Evolutionary conservation across 2,329 filamentous ascomycete species (phyloP).

Genomic region (Talaromyces sp.): DNA sequence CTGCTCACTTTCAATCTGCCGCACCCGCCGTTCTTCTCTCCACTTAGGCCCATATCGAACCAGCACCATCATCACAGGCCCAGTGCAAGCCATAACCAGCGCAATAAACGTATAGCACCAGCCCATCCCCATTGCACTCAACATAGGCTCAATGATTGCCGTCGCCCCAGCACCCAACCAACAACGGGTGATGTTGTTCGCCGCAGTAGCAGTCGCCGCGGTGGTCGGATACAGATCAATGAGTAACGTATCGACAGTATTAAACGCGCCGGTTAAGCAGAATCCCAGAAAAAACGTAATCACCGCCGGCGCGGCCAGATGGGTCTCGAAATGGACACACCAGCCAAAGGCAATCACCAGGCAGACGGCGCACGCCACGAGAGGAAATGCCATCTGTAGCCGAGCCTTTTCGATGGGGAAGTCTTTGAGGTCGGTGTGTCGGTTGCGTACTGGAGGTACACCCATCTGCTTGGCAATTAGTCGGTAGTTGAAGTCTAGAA

Average conservation of each 20-base stretch:
- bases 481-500: slow-evolving; percentile 42
- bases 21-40: slow-evolving; percentile 36
- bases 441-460: slow-evolving; percentile 28
- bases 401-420: slow-evolving; percentile 43
- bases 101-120: slow-evolving; percentile 39
- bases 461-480: slow-evolving; percentile 27
- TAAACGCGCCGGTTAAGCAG: slow-evolving; percentile 36
- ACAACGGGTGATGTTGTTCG: slow-evolving; percentile 41
- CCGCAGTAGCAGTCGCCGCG: slow-evolving; percentile 39
- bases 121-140: slow-evolving; percentile 25
- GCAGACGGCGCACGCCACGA: slow-evolving; percentile 26
- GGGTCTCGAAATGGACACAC: slow-evolving; percentile 29
- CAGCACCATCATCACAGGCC: slow-evolving; percentile 38
- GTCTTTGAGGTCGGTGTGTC: slow-evolving; percentile 30
- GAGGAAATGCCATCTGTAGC: slow-evolving; percentile 35
- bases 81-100: slow-evolving; percentile 31
- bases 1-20: slow-evolving; percentile 14
- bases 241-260: slow-evolving; percentile 43
- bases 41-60: slow-evolving; percentile 38
- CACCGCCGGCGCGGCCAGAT: slow-evolving; percentile 31
- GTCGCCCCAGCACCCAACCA: slow-evolving; percentile 40
- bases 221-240: slow-evolving; percentile 40
- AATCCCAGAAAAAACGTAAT: slow-evolving; percentile 38
- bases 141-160: slow-evolving; percentile 40
- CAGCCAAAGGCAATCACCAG: slow-evolving; percentile 38